Base-by-base conservation (phyloP, 2,329 filamentous ascomycete species). In the Zopfia rhizophila region DNA sequence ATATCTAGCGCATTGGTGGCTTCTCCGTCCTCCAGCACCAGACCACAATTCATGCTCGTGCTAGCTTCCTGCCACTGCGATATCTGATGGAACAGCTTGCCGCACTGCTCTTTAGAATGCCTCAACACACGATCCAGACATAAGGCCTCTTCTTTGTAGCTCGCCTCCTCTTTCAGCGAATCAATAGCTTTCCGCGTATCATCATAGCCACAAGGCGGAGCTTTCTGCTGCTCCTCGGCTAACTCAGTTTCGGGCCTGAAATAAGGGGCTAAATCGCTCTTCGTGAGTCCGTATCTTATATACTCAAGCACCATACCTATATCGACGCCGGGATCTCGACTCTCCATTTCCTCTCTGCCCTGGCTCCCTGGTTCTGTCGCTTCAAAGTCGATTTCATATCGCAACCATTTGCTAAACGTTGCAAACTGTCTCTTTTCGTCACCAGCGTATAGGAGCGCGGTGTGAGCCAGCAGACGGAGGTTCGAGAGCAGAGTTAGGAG, bases 401-500 rank as follows among this genome's bases (percentile, higher is more conserved):
- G 85, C 38, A 97, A 76, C 93, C 93, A 97, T 40, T 81, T 79
- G 1, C 90, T 92, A 65, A 97, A 97, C 4, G 84, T 81, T 2
- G 76, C 69, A 61, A 96, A 97, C 37, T 91, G 82, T 18, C 86
- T 81, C 12, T 93, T 81, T 70, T 97, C 93, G 43, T 89, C 84
- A 63, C 89, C 86, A 19, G 87, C 82, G 42, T 86, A 79, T 4
- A 86, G 77, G 11, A 96, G 76, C 2, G 93, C 81, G 41, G 86
- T 88, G 65, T 96, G 86, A 1, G 85, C 85, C 0, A 92, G 78
- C 3, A 96, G 75, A 32, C 84, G 85, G n/a, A 97, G 77, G 52
- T 86, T 90, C 45, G 88, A 84, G 19, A 93, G 75, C 7, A 86
- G 86, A 48, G 94, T 88, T 49, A 88, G 78, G 4, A 78, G 68